Evolutionary conservation across 192 early-diverging fungal genomes (phyloP).

Genomic region (Backusella parvicylindrica): DNA sequence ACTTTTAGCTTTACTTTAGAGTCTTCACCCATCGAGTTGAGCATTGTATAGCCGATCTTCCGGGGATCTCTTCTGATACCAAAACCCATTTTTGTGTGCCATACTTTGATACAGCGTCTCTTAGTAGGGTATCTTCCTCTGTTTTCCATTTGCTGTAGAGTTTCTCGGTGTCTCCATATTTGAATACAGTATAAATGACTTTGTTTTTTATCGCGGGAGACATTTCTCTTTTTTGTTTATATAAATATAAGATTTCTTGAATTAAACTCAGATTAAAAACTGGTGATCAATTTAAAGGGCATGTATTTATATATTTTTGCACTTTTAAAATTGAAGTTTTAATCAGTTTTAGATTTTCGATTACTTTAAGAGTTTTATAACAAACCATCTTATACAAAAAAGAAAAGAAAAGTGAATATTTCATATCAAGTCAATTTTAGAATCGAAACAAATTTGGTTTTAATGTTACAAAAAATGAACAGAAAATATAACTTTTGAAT

Average conservation of each 20-base stretch:
- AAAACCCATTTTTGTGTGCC: conserved; percentile 42
- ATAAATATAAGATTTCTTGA: neutral
- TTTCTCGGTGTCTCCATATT: neutral
- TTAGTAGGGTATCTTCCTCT: conserved; percentile 36
- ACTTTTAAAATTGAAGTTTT: neutral
- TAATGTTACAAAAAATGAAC: too few relatives aligned
- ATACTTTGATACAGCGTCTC: conserved; percentile 30
- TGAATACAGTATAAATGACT: neutral
- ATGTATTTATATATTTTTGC: neutral
- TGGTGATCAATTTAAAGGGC: neutral
- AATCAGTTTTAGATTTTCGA: too few relatives aligned
- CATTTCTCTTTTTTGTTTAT: neutral
- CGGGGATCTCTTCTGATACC: conserved; percentile 36
- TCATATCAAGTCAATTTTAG: neutral
- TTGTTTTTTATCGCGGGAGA: neutral
- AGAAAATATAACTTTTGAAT: too few relatives aligned
- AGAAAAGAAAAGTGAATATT: neutral
- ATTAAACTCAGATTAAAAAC: neutral
- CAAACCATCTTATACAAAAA: neutral
- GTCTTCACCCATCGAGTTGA: conserved; percentile 43
- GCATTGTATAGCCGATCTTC: conserved; percentile 44
- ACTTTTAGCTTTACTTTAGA: conserved; percentile 32
- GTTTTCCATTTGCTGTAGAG: conserved; percentile 33
- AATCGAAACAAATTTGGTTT: neutral
- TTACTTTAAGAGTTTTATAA: neutral